A percentile compares a stretch with the other conserved stretches of the same genome.
phyloP scores from a whole-genome alignment of 495 filamentous ascomycete species.

The Hypoxylon subgilvum region DNA sequence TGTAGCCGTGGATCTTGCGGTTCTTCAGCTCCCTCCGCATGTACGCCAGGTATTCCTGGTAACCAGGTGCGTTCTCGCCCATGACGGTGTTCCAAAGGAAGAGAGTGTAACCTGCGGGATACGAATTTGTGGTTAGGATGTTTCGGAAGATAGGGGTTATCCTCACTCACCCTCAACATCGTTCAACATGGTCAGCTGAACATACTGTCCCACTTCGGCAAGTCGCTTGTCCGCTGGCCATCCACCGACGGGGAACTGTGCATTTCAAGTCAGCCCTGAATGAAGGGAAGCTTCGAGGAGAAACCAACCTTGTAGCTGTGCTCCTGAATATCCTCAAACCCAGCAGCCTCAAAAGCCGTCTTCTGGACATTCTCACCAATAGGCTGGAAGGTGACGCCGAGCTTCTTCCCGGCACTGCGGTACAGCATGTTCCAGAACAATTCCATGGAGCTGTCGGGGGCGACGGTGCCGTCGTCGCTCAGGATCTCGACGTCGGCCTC shows the following conservation, averaged over 20 bases:
- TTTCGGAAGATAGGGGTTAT: neutral
- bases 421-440: conserved; percentile 44
- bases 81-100: conserved; percentile 30
- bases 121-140: neutral
- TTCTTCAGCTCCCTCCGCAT: conserved; percentile 28
- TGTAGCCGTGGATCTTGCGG: conserved; percentile 32
- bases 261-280: conserved; percentile 28
- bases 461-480: conserved; percentile 42
- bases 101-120: conserved; percentile 26
- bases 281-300: too few relatives aligned
- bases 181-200: conserved; percentile 30
- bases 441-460: conserved; percentile 46
- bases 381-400: conserved; percentile 28
- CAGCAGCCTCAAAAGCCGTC: conserved; percentile 61
- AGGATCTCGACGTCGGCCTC: conserved; percentile 35
- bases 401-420: conserved; percentile 39
- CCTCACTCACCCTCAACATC: conserved; percentile 27
- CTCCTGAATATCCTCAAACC: conserved; percentile 59
- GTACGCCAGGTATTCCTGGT: conserved; percentile 17
- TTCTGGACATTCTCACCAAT: conserved; percentile 55
- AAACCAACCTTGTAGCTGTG: conserved; percentile 23
- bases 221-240: conserved; percentile 58
- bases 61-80: conserved; percentile 28
- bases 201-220: conserved; percentile 48
- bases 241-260: conserved; percentile 27